Evolutionary conservation across 345 rosid species (phyloP).

Genomic region (Ricinus communis): DNA sequence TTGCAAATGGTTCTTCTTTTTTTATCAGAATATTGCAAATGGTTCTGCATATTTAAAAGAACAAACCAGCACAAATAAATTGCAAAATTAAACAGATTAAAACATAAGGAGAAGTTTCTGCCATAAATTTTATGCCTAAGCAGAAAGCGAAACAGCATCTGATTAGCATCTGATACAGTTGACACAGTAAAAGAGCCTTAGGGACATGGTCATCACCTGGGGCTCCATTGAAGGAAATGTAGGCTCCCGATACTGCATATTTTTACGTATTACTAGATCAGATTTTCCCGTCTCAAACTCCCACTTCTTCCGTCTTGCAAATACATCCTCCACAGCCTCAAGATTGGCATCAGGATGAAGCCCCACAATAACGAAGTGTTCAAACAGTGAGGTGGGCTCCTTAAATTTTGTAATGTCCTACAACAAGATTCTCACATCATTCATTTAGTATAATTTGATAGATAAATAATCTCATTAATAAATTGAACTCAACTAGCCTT

Average conservation of each 20-base stretch:
- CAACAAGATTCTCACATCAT: slow-evolving; percentile 24
- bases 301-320: slow-evolving; percentile 80
- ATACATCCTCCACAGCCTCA: slow-evolving; percentile 76
- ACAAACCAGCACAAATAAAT: background rate
- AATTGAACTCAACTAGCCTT: no score
- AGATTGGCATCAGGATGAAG: slow-evolving; percentile 82
- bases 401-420: slow-evolving; percentile 62
- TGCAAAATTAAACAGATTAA: background rate
- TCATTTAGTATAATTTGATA: background rate
- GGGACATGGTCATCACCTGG: slow-evolving; percentile 54
- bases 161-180: slow-evolving; percentile 12
- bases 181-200: background rate
- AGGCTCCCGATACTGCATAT: slow-evolving; percentile 58
- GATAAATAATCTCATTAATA: background rate
- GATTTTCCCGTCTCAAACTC: slow-evolving; percentile 62
- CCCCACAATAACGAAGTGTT: slow-evolving; percentile 84
- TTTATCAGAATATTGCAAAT: background rate
- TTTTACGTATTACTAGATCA: slow-evolving; percentile 49
- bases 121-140: background rate
- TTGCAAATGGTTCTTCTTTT: background rate
- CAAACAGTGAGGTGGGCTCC: slow-evolving; percentile 82
- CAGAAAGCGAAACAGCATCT: background rate
- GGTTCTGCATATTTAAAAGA: background rate
- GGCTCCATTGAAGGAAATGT: slow-evolving; percentile 77
- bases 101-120: background rate